Conservation (phyloP, 192 early-diverging fungal species). For the Kappamyces sp. region DNA sequence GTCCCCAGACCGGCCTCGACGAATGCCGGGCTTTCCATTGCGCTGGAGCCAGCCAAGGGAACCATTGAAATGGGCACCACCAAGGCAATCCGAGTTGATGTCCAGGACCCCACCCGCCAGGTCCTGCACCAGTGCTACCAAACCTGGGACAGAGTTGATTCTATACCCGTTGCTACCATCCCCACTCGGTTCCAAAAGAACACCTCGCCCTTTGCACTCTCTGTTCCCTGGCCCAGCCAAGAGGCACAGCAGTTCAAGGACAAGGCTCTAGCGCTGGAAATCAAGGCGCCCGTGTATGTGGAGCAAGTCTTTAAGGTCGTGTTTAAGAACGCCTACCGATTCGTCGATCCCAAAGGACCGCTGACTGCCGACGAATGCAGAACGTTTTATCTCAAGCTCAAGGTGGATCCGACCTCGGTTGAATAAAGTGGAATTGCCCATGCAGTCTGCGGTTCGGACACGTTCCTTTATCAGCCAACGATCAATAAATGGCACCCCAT, state of each 20-base stretch:
- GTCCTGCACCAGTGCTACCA: conserved; percentile 15
- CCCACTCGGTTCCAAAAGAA: background rate
- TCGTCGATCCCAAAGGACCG: conserved; percentile 25
- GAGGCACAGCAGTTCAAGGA: background rate
- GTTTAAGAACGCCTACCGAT: conserved; percentile 33
- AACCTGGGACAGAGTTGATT: conserved; percentile 9
- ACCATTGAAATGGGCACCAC: conserved; percentile 32
- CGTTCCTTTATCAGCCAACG: no score
- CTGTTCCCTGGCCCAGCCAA: conserved; percentile 9
- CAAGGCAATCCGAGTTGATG: conserved; percentile 20
- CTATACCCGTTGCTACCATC: background rate
- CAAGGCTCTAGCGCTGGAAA: background rate
- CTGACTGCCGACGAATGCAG: conserved; percentile 20
- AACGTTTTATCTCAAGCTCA: conserved; percentile 16
- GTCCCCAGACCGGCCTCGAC: background rate
- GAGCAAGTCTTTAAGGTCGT: conserved; percentile 39
- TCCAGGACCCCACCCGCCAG: conserved; percentile 18
- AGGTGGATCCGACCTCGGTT: no score
- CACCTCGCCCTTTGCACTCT: background rate
- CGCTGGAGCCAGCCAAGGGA: conserved; percentile 26
- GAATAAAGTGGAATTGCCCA: no score
- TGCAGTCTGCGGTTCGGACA: no score
- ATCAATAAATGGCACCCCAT: no score
- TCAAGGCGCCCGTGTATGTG: conserved; percentile 22
- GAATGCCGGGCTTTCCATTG: conserved; percentile 5